Percentiles rank a stretch among this genome's conserved stretches.
Evolutionary conservation across 805 yeast species (phyloP).

Genomic region (Zygosaccharomyces gambellarensis): DNA sequence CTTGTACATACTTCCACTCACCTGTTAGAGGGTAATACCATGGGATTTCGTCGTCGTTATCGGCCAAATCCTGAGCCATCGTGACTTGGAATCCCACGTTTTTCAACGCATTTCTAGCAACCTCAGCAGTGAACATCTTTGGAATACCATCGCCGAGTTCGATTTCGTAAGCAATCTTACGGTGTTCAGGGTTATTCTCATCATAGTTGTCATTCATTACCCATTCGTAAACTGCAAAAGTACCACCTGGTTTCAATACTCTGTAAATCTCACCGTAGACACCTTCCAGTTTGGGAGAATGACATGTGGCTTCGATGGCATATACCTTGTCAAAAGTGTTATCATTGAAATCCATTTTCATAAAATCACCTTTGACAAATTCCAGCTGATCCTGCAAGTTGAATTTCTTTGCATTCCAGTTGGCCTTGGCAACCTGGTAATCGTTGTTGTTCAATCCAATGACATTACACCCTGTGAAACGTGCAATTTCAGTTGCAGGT

Average conservation of each 20-base stretch:
- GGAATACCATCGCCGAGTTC: conserved; percentile 99
- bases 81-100: conserved; percentile 82
- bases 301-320: conserved; percentile 98
- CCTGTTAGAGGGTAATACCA: conserved; percentile 98
- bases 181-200: conserved; percentile 79
- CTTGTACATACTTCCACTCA: conserved; percentile 83
- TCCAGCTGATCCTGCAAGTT: conserved; percentile 68
- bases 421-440: conserved; percentile 91
- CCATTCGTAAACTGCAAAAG: conserved; percentile 98
- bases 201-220: conserved; percentile 95
- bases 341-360: conserved; percentile 96
- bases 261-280: conserved; percentile 92
- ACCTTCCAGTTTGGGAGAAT: conserved; percentile 94
- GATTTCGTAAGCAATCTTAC: conserved; percentile 92
- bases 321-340: conserved; percentile 92
- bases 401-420: conserved; percentile 63
- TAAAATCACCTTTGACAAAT: conserved; percentile 95
- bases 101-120: conserved; percentile 81
- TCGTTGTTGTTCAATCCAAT: conserved; percentile 96
- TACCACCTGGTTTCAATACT: conserved; percentile 96
- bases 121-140: conserved; percentile 82
- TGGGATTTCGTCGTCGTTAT: conserved; percentile 75
- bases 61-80: conserved; percentile 78
- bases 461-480: conserved; percentile 82
- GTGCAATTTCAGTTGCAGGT: conserved; percentile 92